Base-by-base conservation (phyloP, 192 early-diverging fungal genomes). In the Rhizoclosmatium sp. region DNA sequence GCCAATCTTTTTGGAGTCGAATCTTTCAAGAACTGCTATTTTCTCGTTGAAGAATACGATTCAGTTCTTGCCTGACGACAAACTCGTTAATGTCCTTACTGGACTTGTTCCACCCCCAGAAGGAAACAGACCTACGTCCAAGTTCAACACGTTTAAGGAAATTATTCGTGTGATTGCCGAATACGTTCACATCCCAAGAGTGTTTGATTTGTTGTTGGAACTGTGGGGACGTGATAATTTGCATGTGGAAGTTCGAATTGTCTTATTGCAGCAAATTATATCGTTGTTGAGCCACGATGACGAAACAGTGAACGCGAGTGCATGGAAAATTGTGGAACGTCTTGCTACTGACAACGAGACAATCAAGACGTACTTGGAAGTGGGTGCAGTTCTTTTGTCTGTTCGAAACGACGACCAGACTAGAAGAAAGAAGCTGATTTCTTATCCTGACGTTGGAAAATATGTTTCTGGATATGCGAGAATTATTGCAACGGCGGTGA, bases 21-120 rank as follows among this genome's bases (percentile, higher is more conserved):
- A 77, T 68, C 23, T 77, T 19, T 62, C 75, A 31, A 62, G 75
- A 5, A 77, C 75, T 14, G 65, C 75, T 19, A 77, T 77, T 51
- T 69, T 59, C 49, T 62, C 65, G 10, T 62, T 77, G 9, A 42
- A 68, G 42, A 77, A 77, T 54, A 48, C 42, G 2, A 9, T 68
- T 21, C 14, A 5, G 21, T 47, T 51, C 65, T 19, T 77, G 47
- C 4, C 44, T 4, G 14, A 66, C 7, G 64, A 49, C 3, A n/a
- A 31, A 19, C 23, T 66, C n/a, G 23, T 45, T 46, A 16, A 21
- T 1, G 40, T 77, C 21, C 54, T 77, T 10, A 12, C 39, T 14
- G 49, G 40, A 5, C 40, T 77, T 7, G 65, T 77, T 69, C 75
- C 75, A 31, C 46, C 49, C 19, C 54, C n/a, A 42, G 49, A 2